Evolutionary conservation across 2,329 filamentous ascomycete species (phyloP).

Genomic region (Calonectria honghensis): DNA sequence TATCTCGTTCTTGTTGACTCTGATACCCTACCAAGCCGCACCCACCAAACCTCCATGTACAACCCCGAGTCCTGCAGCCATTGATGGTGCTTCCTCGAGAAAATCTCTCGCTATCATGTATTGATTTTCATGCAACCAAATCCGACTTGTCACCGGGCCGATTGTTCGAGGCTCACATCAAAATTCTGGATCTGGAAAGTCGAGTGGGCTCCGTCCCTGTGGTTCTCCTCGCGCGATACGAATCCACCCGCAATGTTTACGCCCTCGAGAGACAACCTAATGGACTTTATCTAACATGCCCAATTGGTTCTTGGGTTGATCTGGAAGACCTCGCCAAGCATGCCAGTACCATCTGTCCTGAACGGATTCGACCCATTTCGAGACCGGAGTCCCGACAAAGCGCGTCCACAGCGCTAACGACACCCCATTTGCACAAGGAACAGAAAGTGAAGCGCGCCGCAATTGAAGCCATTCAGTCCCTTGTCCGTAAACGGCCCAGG

Average conservation of each 20-base stretch:
- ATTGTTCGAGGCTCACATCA: slow-evolving; percentile 77
- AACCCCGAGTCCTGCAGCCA: slow-evolving; percentile 74
- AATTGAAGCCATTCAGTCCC: slow-evolving; percentile 78
- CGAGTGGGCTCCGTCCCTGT: slow-evolving; percentile 73
- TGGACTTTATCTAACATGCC: slow-evolving; percentile 80
- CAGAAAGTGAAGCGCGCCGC: slow-evolving; percentile 74
- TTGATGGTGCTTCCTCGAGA: slow-evolving; percentile 78
- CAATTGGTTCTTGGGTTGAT: slow-evolving; percentile 80
- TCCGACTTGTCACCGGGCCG: slow-evolving; percentile 72
- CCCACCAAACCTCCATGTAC: slow-evolving; percentile 70
- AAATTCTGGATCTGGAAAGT: slow-evolving; percentile 78
- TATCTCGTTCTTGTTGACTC: slow-evolving; percentile 12
- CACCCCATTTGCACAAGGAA: slow-evolving; percentile 68
- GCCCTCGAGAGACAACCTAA: slow-evolving; percentile 79
- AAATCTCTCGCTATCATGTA: slow-evolving; percentile 75
- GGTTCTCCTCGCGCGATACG: slow-evolving; percentile 77
- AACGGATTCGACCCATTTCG: slow-evolving; percentile 54
- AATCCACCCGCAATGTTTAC: slow-evolving; percentile 72
- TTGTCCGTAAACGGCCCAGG: slow-evolving; percentile 72
- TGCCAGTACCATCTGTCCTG: slow-evolving; percentile 64
- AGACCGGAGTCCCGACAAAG: slow-evolving; percentile 45
- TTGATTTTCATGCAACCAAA: slow-evolving; percentile 73
- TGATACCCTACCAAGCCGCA: slow-evolving; percentile 67
- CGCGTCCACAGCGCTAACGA: slow-evolving; percentile 59
- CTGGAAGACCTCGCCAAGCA: slow-evolving; percentile 70